Percentiles rank a stretch among this genome's conserved stretches.
Evolutionary conservation across 768 basidiomycete genomes (phyloP).

Genomic region (Coprinellus micaceus): DNA sequence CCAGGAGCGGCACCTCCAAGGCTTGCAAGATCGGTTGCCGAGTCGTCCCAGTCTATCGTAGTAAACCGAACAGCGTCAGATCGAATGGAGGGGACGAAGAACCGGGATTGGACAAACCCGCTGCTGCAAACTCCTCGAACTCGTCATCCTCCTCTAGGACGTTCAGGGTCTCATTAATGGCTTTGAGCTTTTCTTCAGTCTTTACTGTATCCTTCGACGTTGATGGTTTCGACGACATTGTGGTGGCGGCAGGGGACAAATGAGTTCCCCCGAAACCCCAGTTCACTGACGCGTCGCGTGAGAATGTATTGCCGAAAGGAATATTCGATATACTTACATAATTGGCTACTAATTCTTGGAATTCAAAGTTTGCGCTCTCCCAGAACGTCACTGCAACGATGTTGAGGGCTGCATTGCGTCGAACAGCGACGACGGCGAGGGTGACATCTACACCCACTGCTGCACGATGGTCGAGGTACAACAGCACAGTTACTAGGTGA

Average conservation of each 20-base stretch:
- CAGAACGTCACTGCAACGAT: neutral
- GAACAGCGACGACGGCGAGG: neutral
- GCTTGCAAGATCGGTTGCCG: constrained; percentile 78
- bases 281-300: constrained; percentile 5
- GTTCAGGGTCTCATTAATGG: constrained; percentile 47
- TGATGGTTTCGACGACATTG: neutral
- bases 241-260: neutral
- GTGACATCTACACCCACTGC: neutral
- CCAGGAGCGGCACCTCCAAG: constrained; percentile 71
- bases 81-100: neutral
- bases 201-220: constrained; percentile 6
- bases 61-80: neutral
- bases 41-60: constrained; percentile 80
- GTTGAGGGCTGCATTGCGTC: neutral
- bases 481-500: constrained; percentile 2
- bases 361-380: neutral
- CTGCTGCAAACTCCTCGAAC: constrained; percentile 88
- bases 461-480: constrained; percentile 2
- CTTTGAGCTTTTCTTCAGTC: neutral
- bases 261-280: neutral
- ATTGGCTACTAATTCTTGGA: neutral
- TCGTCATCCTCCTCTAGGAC: constrained; percentile 97
- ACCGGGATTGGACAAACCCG: constrained; percentile 46
- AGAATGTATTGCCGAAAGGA: neutral
- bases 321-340: neutral